phyloP scores from a whole-genome alignment of 164 flowering plant species.

The Stephania yunnanensis region DNA sequence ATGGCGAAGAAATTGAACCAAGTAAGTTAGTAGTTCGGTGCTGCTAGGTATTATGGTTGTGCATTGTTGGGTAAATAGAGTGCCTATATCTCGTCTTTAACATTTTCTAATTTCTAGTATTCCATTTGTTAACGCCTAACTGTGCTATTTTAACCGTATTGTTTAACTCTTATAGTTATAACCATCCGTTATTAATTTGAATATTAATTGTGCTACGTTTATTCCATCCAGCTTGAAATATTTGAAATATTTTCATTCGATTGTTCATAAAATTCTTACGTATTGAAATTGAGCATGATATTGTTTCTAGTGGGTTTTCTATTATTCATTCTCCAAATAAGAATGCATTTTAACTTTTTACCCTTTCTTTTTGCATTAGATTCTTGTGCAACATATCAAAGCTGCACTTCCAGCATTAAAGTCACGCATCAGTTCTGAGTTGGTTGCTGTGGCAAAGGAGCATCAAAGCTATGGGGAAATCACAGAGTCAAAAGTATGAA shows the following conservation, averaged over 20 bases:
- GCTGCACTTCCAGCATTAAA: slow-evolving; percentile 78
- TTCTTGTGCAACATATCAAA: slow-evolving; percentile 82
- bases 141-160: too few species aligned
- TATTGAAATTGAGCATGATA: neutral
- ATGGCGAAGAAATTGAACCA: slow-evolving; percentile 87
- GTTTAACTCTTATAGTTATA: too few species aligned
- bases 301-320: neutral
- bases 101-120: too few species aligned
- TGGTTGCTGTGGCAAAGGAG: slow-evolving; percentile 90
- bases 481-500: slow-evolving; percentile 85
- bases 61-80: neutral
- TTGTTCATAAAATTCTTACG: neutral
- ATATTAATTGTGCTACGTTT: neutral
- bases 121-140: too few species aligned
- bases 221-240: neutral
- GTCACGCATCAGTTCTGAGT: slow-evolving; percentile 64
- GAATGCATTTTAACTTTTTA: slow-evolving; percentile 10
- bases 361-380: slow-evolving; percentile 33
- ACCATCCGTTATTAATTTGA: neutral
- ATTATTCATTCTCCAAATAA: slow-evolving; percentile 2
- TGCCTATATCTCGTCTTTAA: too few species aligned
- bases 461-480: slow-evolving; percentile 94
- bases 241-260: neutral
- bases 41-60: neutral
- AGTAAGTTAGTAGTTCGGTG: slow-evolving; percentile 30